Evolutionary conservation across 345 rosid species (phyloP), one percentile per base, ranked within the genome.

Genomic region (Fremontodendron californicum): DNA sequence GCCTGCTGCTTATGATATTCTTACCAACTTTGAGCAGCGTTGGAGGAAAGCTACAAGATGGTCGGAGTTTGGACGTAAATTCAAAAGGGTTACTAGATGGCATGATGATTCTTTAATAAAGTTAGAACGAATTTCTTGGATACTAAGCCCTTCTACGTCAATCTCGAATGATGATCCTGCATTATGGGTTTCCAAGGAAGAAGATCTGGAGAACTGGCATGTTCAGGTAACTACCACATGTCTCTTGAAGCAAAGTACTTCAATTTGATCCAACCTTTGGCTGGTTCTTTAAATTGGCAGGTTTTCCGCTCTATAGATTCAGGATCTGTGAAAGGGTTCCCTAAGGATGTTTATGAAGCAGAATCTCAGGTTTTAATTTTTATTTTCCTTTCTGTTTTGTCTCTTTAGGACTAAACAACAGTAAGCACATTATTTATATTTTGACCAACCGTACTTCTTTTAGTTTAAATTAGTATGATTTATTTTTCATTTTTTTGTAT

Each of bases 1-100:
- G 10, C 97, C 98, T n/a, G 96, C 98, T 73, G 97, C 98, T 45
- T 94, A 92, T 75, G 98, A 94, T 51, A 85, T 94, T 66, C 97
- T 92, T 31, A 85, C 81, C 55, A 94, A 94, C 81, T 94, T 94
- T 72, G 98, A 94, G 86, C 96, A 94, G 85, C 92, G 98, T 35
- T 94, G 98, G 98, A 89, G 72, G 78, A 94, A 93, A 80, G 98
- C 97, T 23, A 80, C 94, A 40, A 92, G 40, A 80, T 89, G 94
- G 93, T 84, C 90, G 3, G 92, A 89, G 80, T 72, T 92, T 77
- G 90, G 93, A 71, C 84, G 69, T 19, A 84, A 86, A 45, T 85
- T 92, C 55, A 91, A 89, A 80, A 89, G 84, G 74, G 92, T 87
- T 45, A 81, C 88, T 21, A 90, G 61, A 4, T 92, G 97, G 98